Conservation (phyloP, 345 rosid genomes). For the Rhizophora apiculata region DNA sequence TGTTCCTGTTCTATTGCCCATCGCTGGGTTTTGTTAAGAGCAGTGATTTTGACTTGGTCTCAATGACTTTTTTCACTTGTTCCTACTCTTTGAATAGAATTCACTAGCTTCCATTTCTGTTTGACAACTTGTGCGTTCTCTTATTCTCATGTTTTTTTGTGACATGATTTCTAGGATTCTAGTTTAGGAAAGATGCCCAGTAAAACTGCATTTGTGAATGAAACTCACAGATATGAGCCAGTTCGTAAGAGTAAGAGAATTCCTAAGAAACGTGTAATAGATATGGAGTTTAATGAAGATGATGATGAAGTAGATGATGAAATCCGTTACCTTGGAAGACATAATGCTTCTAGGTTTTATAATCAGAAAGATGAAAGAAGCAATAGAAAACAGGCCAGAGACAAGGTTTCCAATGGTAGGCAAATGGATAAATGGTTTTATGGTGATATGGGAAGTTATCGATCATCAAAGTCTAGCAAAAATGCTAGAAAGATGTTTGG, state of each 20-base stretch:
- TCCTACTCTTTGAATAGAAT: too few relatives aligned
- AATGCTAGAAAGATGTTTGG: constrained; percentile 1
- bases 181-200: constrained; percentile 19
- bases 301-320: constrained; percentile 20
- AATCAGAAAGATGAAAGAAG: not conserved
- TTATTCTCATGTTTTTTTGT: not conserved
- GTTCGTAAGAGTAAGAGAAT: constrained; percentile 24
- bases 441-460: not conserved
- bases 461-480: constrained; percentile 8
- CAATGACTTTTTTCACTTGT: too few relatives aligned
- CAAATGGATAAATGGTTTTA: not conserved
- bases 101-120: too few relatives aligned
- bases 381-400: not conserved
- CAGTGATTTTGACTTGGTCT: too few relatives aligned
- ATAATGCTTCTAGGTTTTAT: constrained; percentile 2
- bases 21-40: not conserved
- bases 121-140: too few relatives aligned
- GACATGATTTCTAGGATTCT: constrained; percentile 15
- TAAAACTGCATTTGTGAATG: constrained; percentile 10
- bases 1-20: not conserved
- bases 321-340: constrained; percentile 18
- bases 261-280: constrained; percentile 26
- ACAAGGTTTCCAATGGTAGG: constrained; percentile 9
- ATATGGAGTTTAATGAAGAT: constrained; percentile 19
- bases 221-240: constrained; percentile 12